A percentile compares a stretch with the other conserved stretches of the same genome.
phyloP scores from a whole-genome alignment of 352 stramenopile species.

The Pythium chondricola region DNA sequence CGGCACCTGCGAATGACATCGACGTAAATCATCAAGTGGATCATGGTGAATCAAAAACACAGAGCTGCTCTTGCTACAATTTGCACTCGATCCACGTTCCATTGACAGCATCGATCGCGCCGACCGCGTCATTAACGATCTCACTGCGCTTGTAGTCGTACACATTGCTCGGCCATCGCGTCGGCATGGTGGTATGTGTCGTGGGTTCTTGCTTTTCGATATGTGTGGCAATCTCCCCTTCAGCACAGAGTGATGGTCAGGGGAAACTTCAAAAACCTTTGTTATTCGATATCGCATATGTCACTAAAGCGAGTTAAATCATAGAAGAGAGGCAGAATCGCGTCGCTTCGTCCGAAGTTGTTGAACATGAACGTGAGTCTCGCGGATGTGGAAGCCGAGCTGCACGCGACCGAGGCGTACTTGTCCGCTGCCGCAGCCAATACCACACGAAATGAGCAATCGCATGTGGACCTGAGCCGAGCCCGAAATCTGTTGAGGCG shows the following conservation, averaged over 20 bases:
- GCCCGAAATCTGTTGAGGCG: too few relatives aligned
- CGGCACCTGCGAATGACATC: too few relatives aligned
- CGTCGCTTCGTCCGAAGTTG: slow-evolving; percentile 15
- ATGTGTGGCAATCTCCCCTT: not conserved
- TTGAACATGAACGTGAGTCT: slow-evolving; percentile 30
- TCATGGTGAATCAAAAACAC: too few relatives aligned
- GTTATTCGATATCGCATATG: not conserved
- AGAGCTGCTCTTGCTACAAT: too few relatives aligned
- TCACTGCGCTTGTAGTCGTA: slow-evolving; percentile 42
- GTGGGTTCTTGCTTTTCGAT: not conserved
- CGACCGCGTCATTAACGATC: slow-evolving; percentile 33
- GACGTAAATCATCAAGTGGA: too few relatives aligned
- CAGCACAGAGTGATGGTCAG: slow-evolving; percentile 41
- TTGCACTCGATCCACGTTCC: slow-evolving; percentile 1
- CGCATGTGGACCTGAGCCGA: too few relatives aligned
- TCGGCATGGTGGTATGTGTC: not conserved
- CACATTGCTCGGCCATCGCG: slow-evolving; percentile 29
- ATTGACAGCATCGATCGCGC: slow-evolving; percentile 39
- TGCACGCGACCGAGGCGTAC: slow-evolving; percentile 57
- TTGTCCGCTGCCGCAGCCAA: slow-evolving; percentile 13
- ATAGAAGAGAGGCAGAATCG: too few relatives aligned
- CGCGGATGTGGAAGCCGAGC: slow-evolving; percentile 59
- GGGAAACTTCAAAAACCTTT: slow-evolving; percentile 35
- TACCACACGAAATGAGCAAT: not conserved
- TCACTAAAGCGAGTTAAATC: too few relatives aligned